Percentiles rank a stretch among this genome's conserved stretches.
These are phyloP conservation scores for Ceriops tagal DNA, from an alignment of 345 rosid species.

Conservation along the genomic window DNA sequence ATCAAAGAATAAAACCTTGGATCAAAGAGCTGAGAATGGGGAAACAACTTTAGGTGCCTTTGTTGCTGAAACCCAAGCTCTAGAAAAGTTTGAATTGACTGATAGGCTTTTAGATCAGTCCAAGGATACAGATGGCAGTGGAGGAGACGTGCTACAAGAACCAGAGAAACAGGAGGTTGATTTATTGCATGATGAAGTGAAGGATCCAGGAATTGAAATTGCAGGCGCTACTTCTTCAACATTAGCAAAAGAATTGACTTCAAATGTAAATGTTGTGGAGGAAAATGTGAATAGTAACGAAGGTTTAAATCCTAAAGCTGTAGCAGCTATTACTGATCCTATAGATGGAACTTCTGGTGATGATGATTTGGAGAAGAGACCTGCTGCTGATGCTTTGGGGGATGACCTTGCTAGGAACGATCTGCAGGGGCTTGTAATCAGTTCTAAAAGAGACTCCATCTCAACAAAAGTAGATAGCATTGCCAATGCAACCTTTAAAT, in stretches of 20 bases:
- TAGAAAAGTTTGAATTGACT: constrained; percentile 10
- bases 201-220: constrained; percentile 12
- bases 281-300: constrained; percentile 2
- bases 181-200: constrained; percentile 7
- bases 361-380: not conserved
- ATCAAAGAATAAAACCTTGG: constrained; percentile 11
- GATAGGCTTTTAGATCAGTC: constrained; percentile 1
- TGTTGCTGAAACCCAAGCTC: constrained; percentile 4
- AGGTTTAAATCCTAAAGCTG: constrained; percentile 12
- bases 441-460: constrained; percentile 19
- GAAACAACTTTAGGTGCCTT: not conserved
- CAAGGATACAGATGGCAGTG: constrained; percentile 13
- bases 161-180: constrained; percentile 9
- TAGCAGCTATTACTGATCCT: not conserved
- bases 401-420: not conserved
- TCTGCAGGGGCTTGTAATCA: constrained; percentile 3
- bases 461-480: constrained; percentile 15
- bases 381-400: not conserved
- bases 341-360: not conserved
- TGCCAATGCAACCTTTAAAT: constrained; percentile 18
- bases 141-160: constrained; percentile 14
- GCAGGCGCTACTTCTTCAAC: constrained; percentile 4
- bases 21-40: constrained; percentile 20
- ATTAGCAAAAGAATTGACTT: constrained; percentile 8
- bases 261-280: constrained; percentile 12